Conservation (phyloP, 1,284 basidiomycete species). For the Cryptococcus sp. region DNA sequence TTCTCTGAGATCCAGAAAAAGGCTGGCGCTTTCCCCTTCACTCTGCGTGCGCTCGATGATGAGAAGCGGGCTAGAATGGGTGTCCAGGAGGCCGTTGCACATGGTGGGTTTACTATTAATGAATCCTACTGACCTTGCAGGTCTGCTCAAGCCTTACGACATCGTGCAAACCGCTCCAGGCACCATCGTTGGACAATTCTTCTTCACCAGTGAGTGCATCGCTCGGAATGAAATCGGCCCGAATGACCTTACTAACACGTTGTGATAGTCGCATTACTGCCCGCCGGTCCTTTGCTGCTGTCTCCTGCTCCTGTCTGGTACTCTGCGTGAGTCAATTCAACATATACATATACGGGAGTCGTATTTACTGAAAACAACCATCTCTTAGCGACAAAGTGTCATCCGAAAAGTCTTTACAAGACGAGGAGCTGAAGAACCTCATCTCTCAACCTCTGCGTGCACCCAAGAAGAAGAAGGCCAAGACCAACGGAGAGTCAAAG, state of each 20-base stretch:
- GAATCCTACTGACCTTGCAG: slow-evolving; percentile 14
- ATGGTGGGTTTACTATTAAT: slow-evolving; percentile 57
- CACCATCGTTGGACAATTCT: slow-evolving; percentile 86
- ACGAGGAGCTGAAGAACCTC: slow-evolving; percentile 77
- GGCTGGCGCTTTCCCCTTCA: slow-evolving; percentile 96
- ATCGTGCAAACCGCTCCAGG: slow-evolving; percentile 69
- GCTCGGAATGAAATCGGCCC: no score
- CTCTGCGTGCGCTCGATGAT: slow-evolving; percentile 88
- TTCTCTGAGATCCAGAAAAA: slow-evolving; percentile 98
- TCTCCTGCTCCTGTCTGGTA: slow-evolving; percentile 89
- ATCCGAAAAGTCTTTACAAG: slow-evolving; percentile 83
- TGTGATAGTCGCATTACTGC: slow-evolving; percentile 76
- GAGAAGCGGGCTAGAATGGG: slow-evolving; percentile 94
- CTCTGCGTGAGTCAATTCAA: slow-evolving; percentile 61
- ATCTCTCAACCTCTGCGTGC: slow-evolving; percentile 79
- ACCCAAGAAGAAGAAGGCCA: slow-evolving; percentile 89
- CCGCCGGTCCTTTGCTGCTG: slow-evolving; percentile 79
- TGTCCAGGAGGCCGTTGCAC: slow-evolving; percentile 92
- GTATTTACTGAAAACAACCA: slow-evolving; percentile 1
- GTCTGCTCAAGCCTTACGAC: slow-evolving; percentile 52
- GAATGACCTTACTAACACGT: neutral
- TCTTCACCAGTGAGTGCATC: slow-evolving; percentile 68
- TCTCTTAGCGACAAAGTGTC: slow-evolving; percentile 66
- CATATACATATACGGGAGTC: neutral
- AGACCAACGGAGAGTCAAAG: slow-evolving; percentile 48